phyloP scores from a whole-genome alignment of 257 asterid genomes.

The Fraxinus quadrangulata region DNA sequence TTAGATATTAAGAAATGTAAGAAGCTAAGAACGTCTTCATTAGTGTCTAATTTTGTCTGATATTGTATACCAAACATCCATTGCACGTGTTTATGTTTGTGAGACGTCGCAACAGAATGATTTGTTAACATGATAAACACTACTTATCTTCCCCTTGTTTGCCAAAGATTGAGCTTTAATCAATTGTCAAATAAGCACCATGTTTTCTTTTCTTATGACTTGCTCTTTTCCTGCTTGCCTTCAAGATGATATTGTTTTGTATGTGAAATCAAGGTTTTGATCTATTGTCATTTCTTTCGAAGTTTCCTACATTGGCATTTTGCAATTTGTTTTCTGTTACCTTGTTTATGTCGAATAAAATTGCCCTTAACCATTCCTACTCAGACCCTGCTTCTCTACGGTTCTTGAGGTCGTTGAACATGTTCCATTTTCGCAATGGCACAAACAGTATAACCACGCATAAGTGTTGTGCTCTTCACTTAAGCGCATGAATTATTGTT shows the following conservation, averaged over 20 bases:
- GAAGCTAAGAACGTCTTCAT: not conserved
- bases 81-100: not conserved
- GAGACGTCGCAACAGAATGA: not conserved
- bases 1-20: not conserved
- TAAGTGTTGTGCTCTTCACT: no score
- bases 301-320: not conserved
- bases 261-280: not conserved
- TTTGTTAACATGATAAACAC: not conserved
- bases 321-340: no score
- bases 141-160: not conserved
- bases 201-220: not conserved
- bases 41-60: not conserved
- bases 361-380: not conserved
- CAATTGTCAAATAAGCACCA: not conserved
- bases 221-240: not conserved
- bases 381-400: not conserved
- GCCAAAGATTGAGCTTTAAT: not conserved
- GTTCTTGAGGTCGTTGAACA: not conserved
- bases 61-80: not conserved
- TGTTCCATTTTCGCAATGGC: not conserved
- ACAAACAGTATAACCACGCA: not conserved
- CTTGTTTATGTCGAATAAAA: no score
- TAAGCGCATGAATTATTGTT: not conserved
- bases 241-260: not conserved
- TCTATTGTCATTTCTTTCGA: not conserved